Conservation (phyloP, 495 filamentous ascomycete genomes). For the Aspergillus hancockii region DNA sequence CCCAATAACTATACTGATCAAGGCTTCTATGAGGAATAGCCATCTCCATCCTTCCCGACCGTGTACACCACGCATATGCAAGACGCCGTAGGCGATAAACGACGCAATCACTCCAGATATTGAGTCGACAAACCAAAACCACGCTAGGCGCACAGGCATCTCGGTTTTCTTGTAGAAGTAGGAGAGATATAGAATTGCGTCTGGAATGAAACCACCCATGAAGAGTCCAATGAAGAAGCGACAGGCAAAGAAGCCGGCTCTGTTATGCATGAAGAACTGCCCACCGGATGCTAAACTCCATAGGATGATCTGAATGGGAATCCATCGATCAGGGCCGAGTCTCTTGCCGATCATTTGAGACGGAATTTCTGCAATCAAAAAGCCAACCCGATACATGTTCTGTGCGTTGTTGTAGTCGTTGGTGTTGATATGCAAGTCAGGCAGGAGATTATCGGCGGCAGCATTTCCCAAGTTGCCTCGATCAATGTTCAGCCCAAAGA, state of each 20-base stretch:
- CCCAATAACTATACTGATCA: conserved; percentile 53
- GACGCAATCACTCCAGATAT: conserved; percentile 14
- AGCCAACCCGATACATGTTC: conserved; percentile 33
- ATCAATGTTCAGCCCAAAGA: conserved; percentile 75
- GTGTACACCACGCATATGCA: conserved; percentile 17
- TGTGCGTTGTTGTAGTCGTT: conserved; percentile 69
- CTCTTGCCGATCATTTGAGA: conserved; percentile 55
- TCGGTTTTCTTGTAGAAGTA: conserved; percentile 16
- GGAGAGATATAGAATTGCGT: conserved; percentile 48
- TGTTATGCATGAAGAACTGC: conserved; percentile 27
- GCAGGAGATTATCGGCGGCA: conserved; percentile 63
- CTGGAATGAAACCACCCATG: conserved; percentile 30
- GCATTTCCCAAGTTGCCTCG: conserved; percentile 69
- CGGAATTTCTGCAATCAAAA: conserved; percentile 59
- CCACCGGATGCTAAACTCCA: conserved; percentile 31
- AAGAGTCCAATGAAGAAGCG: conserved; percentile 32
- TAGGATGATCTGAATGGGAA: conserved; percentile 32
- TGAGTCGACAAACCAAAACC: conserved; percentile 17
- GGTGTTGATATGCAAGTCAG: conserved; percentile 54
- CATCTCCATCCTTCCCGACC: conserved; percentile 16
- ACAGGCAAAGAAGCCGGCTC: conserved; percentile 31
- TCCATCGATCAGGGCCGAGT: conserved; percentile 60
- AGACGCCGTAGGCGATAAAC: conserved; percentile 14
- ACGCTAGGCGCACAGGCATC: conserved; percentile 16
- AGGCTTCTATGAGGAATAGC: conserved; percentile 29